A percentile compares a stretch with the other conserved stretches of the same genome.
phyloP scores from a whole-genome alignment of 352 stramenopile species.

The Phytophthora citrophthora region DNA sequence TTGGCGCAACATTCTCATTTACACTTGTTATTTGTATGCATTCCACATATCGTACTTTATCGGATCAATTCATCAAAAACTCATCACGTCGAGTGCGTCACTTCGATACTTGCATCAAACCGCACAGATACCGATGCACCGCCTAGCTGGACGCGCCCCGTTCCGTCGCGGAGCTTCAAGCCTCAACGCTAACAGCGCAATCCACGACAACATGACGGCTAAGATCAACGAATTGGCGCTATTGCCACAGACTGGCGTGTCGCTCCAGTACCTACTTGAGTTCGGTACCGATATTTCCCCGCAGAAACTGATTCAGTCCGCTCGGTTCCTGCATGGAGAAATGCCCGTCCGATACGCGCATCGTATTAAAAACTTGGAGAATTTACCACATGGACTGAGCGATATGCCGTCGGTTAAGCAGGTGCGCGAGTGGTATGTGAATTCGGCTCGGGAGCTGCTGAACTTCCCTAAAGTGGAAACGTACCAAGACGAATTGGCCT shows the following conservation, averaged over 20 bases:
- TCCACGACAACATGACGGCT: constrained; percentile 58
- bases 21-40: constrained; percentile 1
- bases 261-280: constrained; percentile 88
- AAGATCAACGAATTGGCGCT: constrained; percentile 75
- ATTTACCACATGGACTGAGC: constrained; percentile 94
- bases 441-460: constrained; percentile 96
- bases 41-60: constrained; percentile 2
- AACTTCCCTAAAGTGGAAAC: constrained; percentile 85
- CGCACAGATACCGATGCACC: constrained; percentile 12
- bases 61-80: not conserved
- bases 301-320: constrained; percentile 91
- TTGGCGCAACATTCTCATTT: constrained; percentile 1
- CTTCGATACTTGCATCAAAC: constrained; percentile 10
- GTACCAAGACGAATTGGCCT: constrained; percentile 90
- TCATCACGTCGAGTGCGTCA: constrained; percentile 12
- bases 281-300: constrained; percentile 84
- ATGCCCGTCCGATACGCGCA: constrained; percentile 98
- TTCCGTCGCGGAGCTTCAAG: constrained; percentile 19
- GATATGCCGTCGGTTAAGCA: constrained; percentile 94
- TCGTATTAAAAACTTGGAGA: constrained; percentile 94
- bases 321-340: constrained; percentile 97
- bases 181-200: constrained; percentile 10
- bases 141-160: constrained; percentile 2
- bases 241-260: constrained; percentile 86
- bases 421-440: constrained; percentile 98